Evolutionary conservation across 345 rosid genomes (phyloP).

Genomic region (Aurinia saxatilis): DNA sequence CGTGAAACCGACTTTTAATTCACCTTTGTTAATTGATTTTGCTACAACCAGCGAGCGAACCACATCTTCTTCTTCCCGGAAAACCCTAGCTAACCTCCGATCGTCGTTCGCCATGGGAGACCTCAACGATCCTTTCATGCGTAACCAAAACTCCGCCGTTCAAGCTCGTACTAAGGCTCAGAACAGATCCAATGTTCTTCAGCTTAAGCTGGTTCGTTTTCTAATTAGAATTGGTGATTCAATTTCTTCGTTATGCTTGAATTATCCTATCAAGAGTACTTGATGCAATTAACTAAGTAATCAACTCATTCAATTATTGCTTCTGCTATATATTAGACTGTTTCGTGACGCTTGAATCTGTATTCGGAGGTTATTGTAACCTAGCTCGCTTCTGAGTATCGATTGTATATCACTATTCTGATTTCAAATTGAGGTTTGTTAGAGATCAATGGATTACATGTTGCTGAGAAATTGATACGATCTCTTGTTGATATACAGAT

Average conservation of each 20-base stretch:
- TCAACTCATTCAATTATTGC: neutral
- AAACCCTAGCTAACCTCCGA: conserved; percentile 30
- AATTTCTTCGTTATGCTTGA: neutral
- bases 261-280: neutral
- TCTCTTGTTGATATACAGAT: conserved; percentile 49
- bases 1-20: neutral
- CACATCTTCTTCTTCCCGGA: neutral
- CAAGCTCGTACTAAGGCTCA: conserved; percentile 83
- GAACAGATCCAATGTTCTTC: conserved; percentile 90
- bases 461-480: neutral
- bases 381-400: conserved; percentile 1
- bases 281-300: neutral
- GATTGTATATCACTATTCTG: neutral
- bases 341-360: neutral
- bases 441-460: neutral
- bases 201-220: conserved; percentile 77
- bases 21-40: neutral
- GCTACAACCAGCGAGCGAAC: neutral
- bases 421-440: neutral
- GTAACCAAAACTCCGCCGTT: conserved; percentile 75
- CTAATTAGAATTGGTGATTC: neutral
- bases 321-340: neutral
- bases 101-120: conserved; percentile 49
- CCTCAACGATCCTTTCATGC: conserved; percentile 74
- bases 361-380: neutral